A percentile compares a stretch with the other conserved stretches of the same genome.
Conservation (phyloP, 2,329 filamentous ascomycete species). For the Verticillium longisporum region DNA sequence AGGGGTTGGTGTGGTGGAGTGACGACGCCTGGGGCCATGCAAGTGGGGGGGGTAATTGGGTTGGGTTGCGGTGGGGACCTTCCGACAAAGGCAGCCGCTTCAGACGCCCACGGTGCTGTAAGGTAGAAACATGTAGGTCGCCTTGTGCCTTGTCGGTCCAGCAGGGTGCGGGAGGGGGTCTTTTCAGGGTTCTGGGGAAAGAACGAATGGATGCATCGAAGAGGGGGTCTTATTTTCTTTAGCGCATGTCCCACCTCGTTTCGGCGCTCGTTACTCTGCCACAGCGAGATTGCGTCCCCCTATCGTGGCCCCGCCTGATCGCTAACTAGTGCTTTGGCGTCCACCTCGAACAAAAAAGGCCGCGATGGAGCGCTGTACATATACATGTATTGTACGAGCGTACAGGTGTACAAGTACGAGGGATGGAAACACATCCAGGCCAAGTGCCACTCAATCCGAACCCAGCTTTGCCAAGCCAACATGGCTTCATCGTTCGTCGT, state of each 20-base stretch:
- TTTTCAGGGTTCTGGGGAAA: no score
- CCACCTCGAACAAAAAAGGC: background rate
- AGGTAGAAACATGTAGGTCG: no score
- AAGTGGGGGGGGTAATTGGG: background rate
- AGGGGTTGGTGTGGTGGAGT: background rate
- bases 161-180: background rate
- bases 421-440: no score
- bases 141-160: no score
- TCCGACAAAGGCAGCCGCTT: background rate
- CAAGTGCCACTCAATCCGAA: background rate
- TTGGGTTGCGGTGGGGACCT: background rate
- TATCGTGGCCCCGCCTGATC: background rate
- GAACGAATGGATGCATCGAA: background rate
- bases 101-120: background rate
- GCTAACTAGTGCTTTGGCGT: background rate
- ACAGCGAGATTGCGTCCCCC: background rate
- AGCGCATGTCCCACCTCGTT: background rate
- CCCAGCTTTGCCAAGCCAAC: background rate
- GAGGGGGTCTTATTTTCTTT: background rate
- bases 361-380: background rate
- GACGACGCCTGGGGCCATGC: background rate
- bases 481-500: background rate
- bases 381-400: no score
- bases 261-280: background rate
- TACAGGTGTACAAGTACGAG: no score